Base-by-base conservation (phyloP, 2,329 filamentous ascomycete species). In the Venturia aucupariae region DNA sequence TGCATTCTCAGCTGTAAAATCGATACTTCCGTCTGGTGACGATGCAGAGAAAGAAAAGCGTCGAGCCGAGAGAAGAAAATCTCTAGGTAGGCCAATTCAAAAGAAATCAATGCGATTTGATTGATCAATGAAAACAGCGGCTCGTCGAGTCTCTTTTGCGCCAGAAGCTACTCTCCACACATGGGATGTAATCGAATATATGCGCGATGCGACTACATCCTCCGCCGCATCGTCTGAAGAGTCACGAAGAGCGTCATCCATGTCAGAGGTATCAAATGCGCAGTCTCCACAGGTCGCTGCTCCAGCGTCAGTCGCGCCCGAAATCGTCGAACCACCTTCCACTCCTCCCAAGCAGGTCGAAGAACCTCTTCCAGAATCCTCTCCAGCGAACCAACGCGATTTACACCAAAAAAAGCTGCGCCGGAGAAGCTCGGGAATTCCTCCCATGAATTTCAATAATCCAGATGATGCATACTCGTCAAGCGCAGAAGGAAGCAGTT, bases 101-200 rank as follows among this genome's bases (percentile, higher is more conserved):
- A 30, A 6, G 8, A n/a, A 10, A 46, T 24, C 42, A 62, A 54
- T 54, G n/a, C 10, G 5, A 19, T 17, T 8, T 38, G 1, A 27
- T 67, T 19, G 6, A 13, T 24, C 38, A 10, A 11, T 27, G 17
- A 71, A 57, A 27, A 48, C 66, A 83, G 84, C 93, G 60, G 96
- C 94, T 74, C 86, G 94, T 71, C 86, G 94, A 72, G 94, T 99
- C 41, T 97, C 93, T 0, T 99, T 99, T 75, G 94, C 94, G 4
- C 94, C 94, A 0, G 94, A 99, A 77, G 94, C 94, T 15, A 99
- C 94, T 3, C 82, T 99, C 42, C 94, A 99, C 74, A 99, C 94
- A 0, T 97, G 96, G 82, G 92, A 97, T 72, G 92, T 94, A 64
- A 85, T 97, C 55, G 93, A 97, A 72, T 89, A 92, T 67, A 83